phyloP scores from a whole-genome alignment of 2,329 filamentous ascomycete genomes.

The Stemphylium beticola region DNA sequence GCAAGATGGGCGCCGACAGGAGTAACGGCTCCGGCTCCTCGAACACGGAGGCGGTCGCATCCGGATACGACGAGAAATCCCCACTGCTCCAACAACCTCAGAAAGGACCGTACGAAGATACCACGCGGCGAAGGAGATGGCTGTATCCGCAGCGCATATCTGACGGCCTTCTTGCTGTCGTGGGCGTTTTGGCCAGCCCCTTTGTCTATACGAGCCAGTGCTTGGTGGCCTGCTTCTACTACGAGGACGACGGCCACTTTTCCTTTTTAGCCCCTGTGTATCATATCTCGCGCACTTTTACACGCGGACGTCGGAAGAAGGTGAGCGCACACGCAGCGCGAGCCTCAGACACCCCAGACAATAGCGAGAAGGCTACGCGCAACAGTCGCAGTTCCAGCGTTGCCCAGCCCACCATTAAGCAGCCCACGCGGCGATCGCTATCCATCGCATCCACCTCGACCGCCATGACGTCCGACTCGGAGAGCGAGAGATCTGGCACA shows the following conservation, averaged over 20 bases:
- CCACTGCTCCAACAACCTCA: constrained; percentile 62
- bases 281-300: constrained; percentile 62
- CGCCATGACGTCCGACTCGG: constrained; percentile 69
- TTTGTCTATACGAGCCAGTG: constrained; percentile 82
- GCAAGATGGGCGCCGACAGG: constrained; percentile 38
- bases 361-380: constrained; percentile 38
- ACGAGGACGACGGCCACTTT: constrained; percentile 79
- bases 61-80: constrained; percentile 68
- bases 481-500: constrained; percentile 61
- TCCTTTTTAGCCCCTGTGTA: constrained; percentile 76
- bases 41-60: constrained; percentile 37
- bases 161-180: constrained; percentile 73
- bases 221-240: constrained; percentile 82
- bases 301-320: constrained; percentile 46
- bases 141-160: constrained; percentile 72
- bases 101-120: constrained; percentile 41
- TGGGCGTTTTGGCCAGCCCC: constrained; percentile 79
- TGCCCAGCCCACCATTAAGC: constrained; percentile 34
- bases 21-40: constrained; percentile 26
- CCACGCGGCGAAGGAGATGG: constrained; percentile 50
- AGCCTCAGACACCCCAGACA: constrained; percentile 29
- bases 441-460: constrained; percentile 63
- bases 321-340: constrained; percentile 37
- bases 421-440: constrained; percentile 46
- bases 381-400: constrained; percentile 38